Conservation (phyloP, 2,329 filamentous ascomycete genomes). For the Talaromyces sp. region DNA sequence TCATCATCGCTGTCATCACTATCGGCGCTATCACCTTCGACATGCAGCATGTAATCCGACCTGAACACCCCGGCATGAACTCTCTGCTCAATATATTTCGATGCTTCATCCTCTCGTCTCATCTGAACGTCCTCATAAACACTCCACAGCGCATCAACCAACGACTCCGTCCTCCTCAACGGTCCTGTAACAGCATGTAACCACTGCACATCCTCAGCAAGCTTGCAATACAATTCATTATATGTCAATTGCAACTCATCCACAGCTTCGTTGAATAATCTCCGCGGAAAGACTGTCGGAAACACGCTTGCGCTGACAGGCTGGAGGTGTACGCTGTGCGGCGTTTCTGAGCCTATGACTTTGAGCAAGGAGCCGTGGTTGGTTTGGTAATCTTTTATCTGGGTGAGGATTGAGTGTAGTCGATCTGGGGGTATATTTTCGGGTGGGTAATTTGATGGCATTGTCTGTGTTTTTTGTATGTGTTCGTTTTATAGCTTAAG, state of each 20-base stretch:
- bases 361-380: conserved; percentile 44
- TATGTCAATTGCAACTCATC: conserved; percentile 58
- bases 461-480: not conserved
- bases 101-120: conserved; percentile 21
- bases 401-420: conserved; percentile 25
- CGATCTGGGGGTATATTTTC: conserved; percentile 38
- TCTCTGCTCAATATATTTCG: conserved; percentile 26
- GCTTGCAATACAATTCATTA: conserved; percentile 54
- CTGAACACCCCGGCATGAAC: conserved; percentile 41
- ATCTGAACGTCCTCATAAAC: conserved; percentile 33
- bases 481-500: not conserved
- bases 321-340: conserved; percentile 29
- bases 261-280: conserved; percentile 42
- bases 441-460: conserved; percentile 24
- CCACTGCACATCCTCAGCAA: conserved; percentile 44
- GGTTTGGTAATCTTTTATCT: conserved; percentile 43
- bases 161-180: conserved; percentile 33
- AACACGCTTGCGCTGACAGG: conserved; percentile 36
- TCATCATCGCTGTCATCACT: not conserved
- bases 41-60: conserved; percentile 48
- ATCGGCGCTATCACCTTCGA: not conserved
- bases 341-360: conserved; percentile 25
- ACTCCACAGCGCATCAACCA: conserved; percentile 38
- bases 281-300: conserved; percentile 35
- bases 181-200: conserved; percentile 31